Conservation (phyloP, 2,329 filamentous ascomycete species). For the Hypoxylon sp. region DNA sequence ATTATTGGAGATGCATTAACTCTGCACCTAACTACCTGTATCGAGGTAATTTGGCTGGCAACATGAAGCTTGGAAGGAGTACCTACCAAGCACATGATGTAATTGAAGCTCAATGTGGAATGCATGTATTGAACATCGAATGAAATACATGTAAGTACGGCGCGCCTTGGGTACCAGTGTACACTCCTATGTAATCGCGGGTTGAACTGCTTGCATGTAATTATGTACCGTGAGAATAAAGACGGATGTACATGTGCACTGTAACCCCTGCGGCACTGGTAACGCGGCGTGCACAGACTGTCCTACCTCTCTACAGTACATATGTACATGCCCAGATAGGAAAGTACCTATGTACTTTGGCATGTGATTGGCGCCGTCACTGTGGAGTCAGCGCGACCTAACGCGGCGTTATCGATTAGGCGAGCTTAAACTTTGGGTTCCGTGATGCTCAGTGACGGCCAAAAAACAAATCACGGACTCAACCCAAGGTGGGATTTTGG, state of each 20-base stretch:
- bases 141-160: no score
- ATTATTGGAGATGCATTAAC: no score
- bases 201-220: not conserved
- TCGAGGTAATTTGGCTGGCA: no score
- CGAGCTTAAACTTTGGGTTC: constrained; percentile 26
- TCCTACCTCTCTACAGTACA: no score
- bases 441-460: constrained; percentile 1
- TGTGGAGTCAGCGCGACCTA: not conserved
- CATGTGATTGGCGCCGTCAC: constrained; percentile 41
- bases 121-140: no score
- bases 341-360: constrained; percentile 17
- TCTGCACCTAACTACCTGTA: no score
- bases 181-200: no score
- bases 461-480: constrained; percentile 17
- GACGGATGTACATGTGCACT: not conserved
- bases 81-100: no score
- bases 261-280: no score
- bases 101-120: no score
- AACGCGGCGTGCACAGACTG: constrained; percentile 3
- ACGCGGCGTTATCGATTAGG: constrained; percentile 36
- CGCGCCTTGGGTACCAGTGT: no score
- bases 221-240: not conserved
- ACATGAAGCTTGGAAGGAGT: no score
- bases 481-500: constrained; percentile 11
- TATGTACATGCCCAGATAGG: constrained; percentile 9